A percentile compares a stretch with the other conserved stretches of the same genome.
Conservation (phyloP, 2,329 filamentous ascomycete genomes). For the Cytospora leucostoma region DNA sequence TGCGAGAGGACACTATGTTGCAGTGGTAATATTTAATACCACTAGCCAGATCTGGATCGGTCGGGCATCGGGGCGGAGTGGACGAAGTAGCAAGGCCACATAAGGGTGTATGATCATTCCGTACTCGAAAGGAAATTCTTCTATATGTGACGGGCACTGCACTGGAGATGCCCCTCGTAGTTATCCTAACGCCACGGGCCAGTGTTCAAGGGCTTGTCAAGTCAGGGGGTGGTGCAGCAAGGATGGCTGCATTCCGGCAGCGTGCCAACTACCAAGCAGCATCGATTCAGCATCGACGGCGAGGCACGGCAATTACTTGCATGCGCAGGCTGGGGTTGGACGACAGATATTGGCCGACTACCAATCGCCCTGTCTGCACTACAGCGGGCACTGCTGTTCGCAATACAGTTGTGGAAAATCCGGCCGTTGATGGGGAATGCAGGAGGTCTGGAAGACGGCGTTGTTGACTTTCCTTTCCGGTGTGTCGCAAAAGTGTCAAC, state of each 20-base stretch:
- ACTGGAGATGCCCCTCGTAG: conserved; percentile 3
- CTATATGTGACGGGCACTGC: conserved; percentile 10
- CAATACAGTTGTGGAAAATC: conserved; percentile 15
- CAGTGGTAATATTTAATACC: conserved; percentile 5
- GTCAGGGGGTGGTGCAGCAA: conserved; percentile 22
- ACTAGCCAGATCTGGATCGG: conserved; percentile 4
- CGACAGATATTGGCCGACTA: neutral
- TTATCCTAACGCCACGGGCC: neutral
- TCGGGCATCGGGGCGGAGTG: conserved; percentile 17
- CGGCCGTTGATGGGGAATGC: neutral
- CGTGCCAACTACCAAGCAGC: conserved; percentile 4
- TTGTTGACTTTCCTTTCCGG: conserved; percentile 3
- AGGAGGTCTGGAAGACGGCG: neutral
- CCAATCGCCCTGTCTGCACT: neutral
- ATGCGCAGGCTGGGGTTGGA: conserved; percentile 12
- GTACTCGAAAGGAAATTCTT: conserved; percentile 6
- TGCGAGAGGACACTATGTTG: conserved; percentile 18
- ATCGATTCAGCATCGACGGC: conserved; percentile 18
- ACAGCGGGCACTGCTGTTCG: neutral
- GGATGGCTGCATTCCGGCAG: conserved; percentile 24
- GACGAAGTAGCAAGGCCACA: neutral
- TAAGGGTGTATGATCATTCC: conserved; percentile 12
- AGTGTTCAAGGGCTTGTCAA: conserved; percentile 11
- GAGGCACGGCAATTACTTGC: conserved; percentile 25
- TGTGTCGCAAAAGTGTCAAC: conserved; percentile 17